Evolutionary conservation across 2,329 filamentous ascomycete species (phyloP), one percentile per base, ranked within the genome.

Genomic region (Penicillium sumatraense): DNA sequence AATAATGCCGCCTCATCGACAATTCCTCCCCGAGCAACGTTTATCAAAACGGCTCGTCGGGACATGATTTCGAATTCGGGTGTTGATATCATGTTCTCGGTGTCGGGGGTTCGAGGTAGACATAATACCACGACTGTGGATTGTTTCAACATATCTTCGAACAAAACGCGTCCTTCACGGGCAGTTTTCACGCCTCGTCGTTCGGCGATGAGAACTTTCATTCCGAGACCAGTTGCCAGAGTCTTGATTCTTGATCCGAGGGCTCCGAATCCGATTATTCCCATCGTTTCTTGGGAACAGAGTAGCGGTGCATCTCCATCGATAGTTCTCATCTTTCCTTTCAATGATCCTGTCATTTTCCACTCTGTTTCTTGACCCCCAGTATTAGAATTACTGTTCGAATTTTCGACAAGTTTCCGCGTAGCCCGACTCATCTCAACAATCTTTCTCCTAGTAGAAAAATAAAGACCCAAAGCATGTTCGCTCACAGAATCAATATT

Each of bases 401-500:
- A n/a, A n/a, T n/a, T n/a, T n/a, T n/a, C n/a, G n/a, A n/a, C n/a
- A n/a, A n/a, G n/a, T n/a, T n/a, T n/a, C n/a, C 66, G 68, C 3
- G 72, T 49, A 16, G 63, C 35, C 40, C 60, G 59, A 62, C 78
- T 70, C 46, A 78, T 60, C 10, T 66, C 59, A 20, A 78, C 64
- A 7, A 80, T 70, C 48, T 72, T 71, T 41, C 78, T 69, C 48
- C 80, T 71, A 10, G 78, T 66, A 2, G 78, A 79, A 57, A 80
- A 81, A 62, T 81, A 82, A 46, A 83, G 64, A 21, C 73, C 77
- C 44, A 83, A 73, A 5, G 79, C 80, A 70, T 82, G 80, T 63
- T 83, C 80, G 33, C 72, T 73, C 21, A 82, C 80, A 31, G 74
- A 71, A 40, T 79, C 74, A 31, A 80, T 72, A 53, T 81, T 81